Evolutionary conservation across 1,139 yeast species (phyloP).

Genomic region (Taphrina populina): DNA sequence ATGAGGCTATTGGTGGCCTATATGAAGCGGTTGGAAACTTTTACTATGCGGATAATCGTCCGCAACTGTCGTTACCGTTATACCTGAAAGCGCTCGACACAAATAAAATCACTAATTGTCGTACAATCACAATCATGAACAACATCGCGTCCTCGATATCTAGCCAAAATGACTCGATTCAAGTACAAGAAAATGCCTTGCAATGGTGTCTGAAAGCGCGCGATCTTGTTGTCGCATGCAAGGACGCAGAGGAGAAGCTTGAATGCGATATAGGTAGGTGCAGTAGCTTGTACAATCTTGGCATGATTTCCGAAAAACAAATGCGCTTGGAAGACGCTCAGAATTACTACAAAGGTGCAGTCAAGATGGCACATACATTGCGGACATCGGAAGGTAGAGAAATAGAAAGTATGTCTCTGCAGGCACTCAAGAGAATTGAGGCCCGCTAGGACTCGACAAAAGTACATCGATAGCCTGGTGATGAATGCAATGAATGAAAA

Average conservation of each 20-base stretch:
- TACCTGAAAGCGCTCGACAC: constrained; percentile 23
- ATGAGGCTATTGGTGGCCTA: constrained; percentile 14
- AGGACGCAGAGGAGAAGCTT: constrained; percentile 8
- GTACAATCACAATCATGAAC: constrained; percentile 24
- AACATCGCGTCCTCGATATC: constrained; percentile 28
- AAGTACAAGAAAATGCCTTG: constrained; percentile 25
- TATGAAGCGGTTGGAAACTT: constrained; percentile 24
- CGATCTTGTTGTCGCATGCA: constrained; percentile 10
- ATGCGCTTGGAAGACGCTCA: constrained; percentile 8
- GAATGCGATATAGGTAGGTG: constrained; percentile 25
- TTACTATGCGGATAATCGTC: constrained; percentile 8
- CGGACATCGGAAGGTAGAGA: constrained; percentile 1
- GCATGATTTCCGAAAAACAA: constrained; percentile 17
- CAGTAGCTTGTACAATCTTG: constrained; percentile 23
- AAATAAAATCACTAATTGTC: constrained; percentile 4
- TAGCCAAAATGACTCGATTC: constrained; percentile 1
- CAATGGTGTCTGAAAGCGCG: constrained; percentile 22
- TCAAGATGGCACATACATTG: background rate
- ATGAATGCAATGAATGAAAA: no score
- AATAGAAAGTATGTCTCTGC: background rate
- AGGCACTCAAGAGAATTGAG: constrained; percentile 1
- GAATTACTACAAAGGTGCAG: background rate
- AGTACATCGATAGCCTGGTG: no score
- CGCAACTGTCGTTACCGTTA: constrained; percentile 20
- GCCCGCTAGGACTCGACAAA: no score